phyloP scores from a whole-genome alignment of 805 yeast species.

The Suhomyces prunicola region DNA sequence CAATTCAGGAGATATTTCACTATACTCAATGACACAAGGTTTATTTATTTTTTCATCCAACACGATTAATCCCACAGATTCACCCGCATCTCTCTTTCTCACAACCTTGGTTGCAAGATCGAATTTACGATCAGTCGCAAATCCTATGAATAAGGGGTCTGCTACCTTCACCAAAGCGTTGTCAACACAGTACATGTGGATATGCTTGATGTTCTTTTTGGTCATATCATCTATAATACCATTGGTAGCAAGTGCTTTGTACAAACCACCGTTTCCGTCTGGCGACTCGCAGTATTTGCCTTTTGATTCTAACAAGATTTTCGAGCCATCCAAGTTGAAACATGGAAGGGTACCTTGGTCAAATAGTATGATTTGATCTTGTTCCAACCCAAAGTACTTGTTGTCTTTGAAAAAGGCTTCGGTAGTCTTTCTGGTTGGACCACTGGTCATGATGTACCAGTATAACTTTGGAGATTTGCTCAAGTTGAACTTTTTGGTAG shows the following conservation, averaged over 20 bases:
- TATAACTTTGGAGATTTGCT: slow-evolving; percentile 41
- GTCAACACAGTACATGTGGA: slow-evolving; percentile 97
- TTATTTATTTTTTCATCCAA: slow-evolving; percentile 49
- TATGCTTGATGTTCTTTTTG: slow-evolving; percentile 70
- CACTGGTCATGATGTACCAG: slow-evolving; percentile 95
- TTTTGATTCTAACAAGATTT: slow-evolving; percentile 60
- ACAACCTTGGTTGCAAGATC: slow-evolving; percentile 92
- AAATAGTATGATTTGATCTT: slow-evolving; percentile 68
- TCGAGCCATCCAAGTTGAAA: slow-evolving; percentile 63
- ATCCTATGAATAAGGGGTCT: slow-evolving; percentile 88
- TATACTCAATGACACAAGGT: slow-evolving; percentile 94
- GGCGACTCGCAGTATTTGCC: slow-evolving; percentile 76
- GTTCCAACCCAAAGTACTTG: slow-evolving; percentile 66
- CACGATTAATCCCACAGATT: slow-evolving; percentile 91
- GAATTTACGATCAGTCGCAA: slow-evolving; percentile 62
- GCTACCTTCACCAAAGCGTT: slow-evolving; percentile 89
- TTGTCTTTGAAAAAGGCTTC: slow-evolving; percentile 63
- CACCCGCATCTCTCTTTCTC: slow-evolving; percentile 82
- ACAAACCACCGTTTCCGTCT: slow-evolving; percentile 97
- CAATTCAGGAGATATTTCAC: slow-evolving; percentile 77
- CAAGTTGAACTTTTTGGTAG: slow-evolving; percentile 30
- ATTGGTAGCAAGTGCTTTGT: slow-evolving; percentile 70
- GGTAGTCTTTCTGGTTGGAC: slow-evolving; percentile 76
- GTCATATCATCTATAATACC: slow-evolving; percentile 67
- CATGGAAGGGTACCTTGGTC: slow-evolving; percentile 97